phyloP scores from a whole-genome alignment of 2,329 filamentous ascomycete species.

The Aspergillus uvarum region DNA sequence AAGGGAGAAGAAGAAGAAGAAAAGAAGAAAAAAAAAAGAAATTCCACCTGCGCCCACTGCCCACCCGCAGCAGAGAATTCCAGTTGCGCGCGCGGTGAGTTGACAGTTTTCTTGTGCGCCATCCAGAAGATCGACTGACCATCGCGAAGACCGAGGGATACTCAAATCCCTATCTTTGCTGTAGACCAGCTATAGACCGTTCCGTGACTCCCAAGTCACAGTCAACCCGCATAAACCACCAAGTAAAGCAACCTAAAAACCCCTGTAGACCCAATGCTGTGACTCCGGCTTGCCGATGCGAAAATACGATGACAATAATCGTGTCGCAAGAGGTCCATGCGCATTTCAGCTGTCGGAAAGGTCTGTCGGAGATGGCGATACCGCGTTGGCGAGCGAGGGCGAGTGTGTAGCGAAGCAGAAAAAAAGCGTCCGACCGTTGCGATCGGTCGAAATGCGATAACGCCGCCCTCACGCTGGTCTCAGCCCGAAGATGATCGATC shows the following conservation, averaged over 20 bases:
- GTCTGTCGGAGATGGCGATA: neutral
- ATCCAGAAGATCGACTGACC: neutral
- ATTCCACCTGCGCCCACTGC: slow-evolving; percentile 7
- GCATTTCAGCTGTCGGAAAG: neutral
- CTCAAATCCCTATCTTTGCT: too few species aligned
- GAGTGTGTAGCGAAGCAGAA: neutral
- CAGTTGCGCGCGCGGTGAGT: neutral
- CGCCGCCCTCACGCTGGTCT: slow-evolving; percentile 27
- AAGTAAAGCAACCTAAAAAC: neutral
- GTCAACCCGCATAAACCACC: too few species aligned
- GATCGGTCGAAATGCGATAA: slow-evolving; percentile 17
- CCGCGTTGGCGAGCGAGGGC: slow-evolving; percentile 3
- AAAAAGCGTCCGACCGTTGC: slow-evolving; percentile 14
- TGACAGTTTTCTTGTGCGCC: neutral
- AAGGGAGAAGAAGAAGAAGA: slow-evolving; percentile 2
- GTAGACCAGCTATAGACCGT: too few species aligned
- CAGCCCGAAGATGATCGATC: slow-evolving; percentile 20
- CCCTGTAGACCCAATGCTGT: neutral
- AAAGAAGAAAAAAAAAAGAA: neutral
- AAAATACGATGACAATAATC: neutral
- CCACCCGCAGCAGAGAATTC: slow-evolving; percentile 8
- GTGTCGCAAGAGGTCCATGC: neutral
- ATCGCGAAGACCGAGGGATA: neutral
- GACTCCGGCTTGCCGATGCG: neutral
- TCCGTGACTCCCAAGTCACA: too few species aligned